These are phyloP conservation scores for Aspergillus viridinutans DNA, from an alignment of 2,329 filamentous ascomycete genomes.

Conservation along the genomic window DNA sequence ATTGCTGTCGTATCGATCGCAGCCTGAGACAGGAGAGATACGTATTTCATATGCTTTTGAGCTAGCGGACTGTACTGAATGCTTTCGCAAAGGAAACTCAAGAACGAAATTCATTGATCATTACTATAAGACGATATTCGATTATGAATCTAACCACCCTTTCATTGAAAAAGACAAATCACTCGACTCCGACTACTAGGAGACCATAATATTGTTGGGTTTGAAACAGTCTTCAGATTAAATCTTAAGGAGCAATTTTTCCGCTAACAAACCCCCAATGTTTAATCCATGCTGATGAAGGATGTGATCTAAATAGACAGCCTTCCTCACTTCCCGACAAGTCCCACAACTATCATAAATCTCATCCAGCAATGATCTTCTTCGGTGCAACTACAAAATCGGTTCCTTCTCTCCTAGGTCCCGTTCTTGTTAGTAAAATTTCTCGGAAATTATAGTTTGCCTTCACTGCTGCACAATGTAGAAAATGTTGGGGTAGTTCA, in stretches of 20 bases:
- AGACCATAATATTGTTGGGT: too few relatives aligned
- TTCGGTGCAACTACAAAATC: background rate
- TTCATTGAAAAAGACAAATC: too few relatives aligned
- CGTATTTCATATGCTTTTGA: background rate
- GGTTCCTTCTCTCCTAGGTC: background rate
- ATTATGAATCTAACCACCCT: too few relatives aligned
- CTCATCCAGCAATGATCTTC: background rate
- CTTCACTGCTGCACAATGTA: background rate
- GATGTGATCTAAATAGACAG: too few relatives aligned
- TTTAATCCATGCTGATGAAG: too few relatives aligned
- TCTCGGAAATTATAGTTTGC: background rate
- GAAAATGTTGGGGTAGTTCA: conserved; percentile 1
- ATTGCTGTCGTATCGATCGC: background rate
- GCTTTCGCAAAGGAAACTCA: background rate
- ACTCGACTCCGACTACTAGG: too few relatives aligned
- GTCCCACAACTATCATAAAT: background rate
- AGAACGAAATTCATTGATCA: too few relatives aligned
- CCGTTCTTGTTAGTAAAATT: background rate
- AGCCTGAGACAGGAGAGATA: background rate
- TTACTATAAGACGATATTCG: too few relatives aligned
- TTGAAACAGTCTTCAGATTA: too few relatives aligned
- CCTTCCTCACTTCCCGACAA: background rate
- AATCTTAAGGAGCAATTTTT: too few relatives aligned
- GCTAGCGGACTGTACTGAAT: background rate
- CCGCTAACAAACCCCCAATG: too few relatives aligned